A percentile compares a stretch with the other conserved stretches of the same genome.
Conservation (phyloP, 208 protist species). For the Herpetomonas tarakana region DNA sequence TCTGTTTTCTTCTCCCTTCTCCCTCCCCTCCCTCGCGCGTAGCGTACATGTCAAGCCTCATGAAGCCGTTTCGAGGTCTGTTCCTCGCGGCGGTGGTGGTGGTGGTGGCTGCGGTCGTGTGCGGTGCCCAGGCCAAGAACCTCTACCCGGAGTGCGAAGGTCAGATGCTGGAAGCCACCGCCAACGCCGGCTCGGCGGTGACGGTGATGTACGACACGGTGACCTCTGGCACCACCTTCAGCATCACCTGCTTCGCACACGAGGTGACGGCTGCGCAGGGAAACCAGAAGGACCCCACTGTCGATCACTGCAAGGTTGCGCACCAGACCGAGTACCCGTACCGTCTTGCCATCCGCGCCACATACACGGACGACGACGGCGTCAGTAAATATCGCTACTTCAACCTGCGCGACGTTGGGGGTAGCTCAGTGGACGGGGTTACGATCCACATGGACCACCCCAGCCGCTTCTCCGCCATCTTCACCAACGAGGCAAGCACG, state of each 20-base stretch:
- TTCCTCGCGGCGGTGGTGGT: too few species aligned
- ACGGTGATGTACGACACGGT: slow-evolving; percentile 18
- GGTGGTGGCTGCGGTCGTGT: too few species aligned
- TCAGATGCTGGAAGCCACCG: slow-evolving; percentile 14
- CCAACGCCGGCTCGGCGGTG: slow-evolving; percentile 10
- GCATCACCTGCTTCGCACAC: slow-evolving; percentile 59
- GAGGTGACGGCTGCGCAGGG: slow-evolving; percentile 46
- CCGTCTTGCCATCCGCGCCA: slow-evolving; percentile 35
- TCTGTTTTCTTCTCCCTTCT: too few species aligned
- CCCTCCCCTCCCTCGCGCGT: too few species aligned
- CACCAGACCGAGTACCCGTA: slow-evolving; percentile 72
- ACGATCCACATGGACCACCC: slow-evolving; percentile 23
- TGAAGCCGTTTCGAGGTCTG: too few species aligned
- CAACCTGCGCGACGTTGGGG: slow-evolving; percentile 53
- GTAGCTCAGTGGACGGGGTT: slow-evolving; percentile 49
- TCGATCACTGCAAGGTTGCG: slow-evolving; percentile 47
- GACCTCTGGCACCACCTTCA: slow-evolving; percentile 8
- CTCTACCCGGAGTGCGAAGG: slow-evolving; percentile 58
- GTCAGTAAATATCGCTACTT: slow-evolving; percentile 23
- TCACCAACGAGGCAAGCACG: slow-evolving; percentile 50
- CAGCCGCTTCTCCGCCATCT: slow-evolving; percentile 42
- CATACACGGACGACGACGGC: slow-evolving; percentile 20
- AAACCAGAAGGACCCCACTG: slow-evolving; percentile 11
- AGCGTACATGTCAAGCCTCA: too few species aligned
- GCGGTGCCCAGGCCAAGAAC: slow-evolving; percentile 25